Base-by-base conservation (phyloP, 768 basidiomycete species). In the Russula virescens region DNA sequence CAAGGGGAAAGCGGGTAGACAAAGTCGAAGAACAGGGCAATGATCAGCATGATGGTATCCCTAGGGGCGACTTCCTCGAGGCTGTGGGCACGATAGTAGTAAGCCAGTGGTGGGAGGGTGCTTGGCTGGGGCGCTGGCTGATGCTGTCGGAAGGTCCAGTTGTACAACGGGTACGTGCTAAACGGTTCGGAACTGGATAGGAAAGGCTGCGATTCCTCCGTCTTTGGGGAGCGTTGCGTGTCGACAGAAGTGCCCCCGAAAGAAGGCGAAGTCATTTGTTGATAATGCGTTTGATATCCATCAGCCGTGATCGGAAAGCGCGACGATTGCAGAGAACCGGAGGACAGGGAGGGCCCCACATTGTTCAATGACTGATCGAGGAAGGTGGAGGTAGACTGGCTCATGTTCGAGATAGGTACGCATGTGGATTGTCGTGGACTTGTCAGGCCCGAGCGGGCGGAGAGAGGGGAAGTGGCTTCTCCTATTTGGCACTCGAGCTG, bases 1-100 rank as follows among this genome's bases (percentile, higher is more conserved):
- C 90, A 93, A 6, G 94, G 94, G 10, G 91, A 95, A 35, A 96
- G 80, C 10, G 91, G 89, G 73, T 94, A 94, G 52, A 95, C 91
- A 71, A 91, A 96, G 73, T 95, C 94, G 71, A 95, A 96, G 77
- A 93, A 97, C 14, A 95, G 82, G 43, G 87, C 81, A 65, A 94
- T 86, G 68, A 96, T 89, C 62, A 90, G 83, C 45, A 84, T 83
- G 52, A 94, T 86, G 6, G 87, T 88, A 61, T 90, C 87, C 57
- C 90, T 80, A 21, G 90, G 88, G 11, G 91, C 88, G 57, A 94
- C 83, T 63, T 89, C 86, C 70, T 94, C 89, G 50, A 96, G 77
- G 38, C 88, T 80, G 69, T 86, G 87, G 1, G 87, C 81, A n/a
- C 86, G 82, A 70, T 85, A 87, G 71, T 86, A 87, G 70, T 82